phyloP scores from a whole-genome alignment of 73 alveolate genomes.

The Effrenium voratum region DNA sequence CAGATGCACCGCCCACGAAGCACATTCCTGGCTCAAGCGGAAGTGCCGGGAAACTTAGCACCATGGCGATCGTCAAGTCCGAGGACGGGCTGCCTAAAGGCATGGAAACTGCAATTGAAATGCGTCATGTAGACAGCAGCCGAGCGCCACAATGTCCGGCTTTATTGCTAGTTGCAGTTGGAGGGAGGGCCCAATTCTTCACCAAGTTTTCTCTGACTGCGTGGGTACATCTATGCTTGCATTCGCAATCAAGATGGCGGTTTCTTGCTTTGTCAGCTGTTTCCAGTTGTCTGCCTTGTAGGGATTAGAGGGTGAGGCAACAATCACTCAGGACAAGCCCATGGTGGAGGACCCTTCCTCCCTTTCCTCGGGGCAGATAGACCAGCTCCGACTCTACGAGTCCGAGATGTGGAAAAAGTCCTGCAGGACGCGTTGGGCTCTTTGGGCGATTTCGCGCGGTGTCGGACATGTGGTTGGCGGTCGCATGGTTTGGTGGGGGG shows the following conservation, averaged over 20 bases:
- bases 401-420: conserved; percentile 84
- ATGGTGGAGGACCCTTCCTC: conserved; percentile 82
- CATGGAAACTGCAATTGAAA: not conserved
- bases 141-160: not conserved
- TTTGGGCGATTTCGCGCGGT: not conserved
- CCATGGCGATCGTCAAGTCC: conserved; percentile 86
- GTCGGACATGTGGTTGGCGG: not conserved
- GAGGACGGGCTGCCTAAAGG: conserved; percentile 24
- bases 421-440: conserved; percentile 49
- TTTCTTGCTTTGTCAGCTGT: too few relatives aligned
- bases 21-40: conserved; percentile 19
- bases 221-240: too few relatives aligned
- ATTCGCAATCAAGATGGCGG: too few relatives aligned
- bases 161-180: too few relatives aligned
- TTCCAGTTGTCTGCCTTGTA: too few relatives aligned
- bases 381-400: conserved; percentile 64
- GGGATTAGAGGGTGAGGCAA: too few relatives aligned
- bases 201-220: too few relatives aligned
- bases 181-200: too few relatives aligned
- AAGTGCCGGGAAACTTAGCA: not conserved
- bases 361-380: conserved; percentile 65
- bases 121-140: not conserved
- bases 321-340: conserved; percentile 49
- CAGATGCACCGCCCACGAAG: too few relatives aligned
- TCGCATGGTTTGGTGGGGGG: too few relatives aligned